Evolutionary conservation across 257 asterid genomes (phyloP).

Genomic region (Mentha longifolia): DNA sequence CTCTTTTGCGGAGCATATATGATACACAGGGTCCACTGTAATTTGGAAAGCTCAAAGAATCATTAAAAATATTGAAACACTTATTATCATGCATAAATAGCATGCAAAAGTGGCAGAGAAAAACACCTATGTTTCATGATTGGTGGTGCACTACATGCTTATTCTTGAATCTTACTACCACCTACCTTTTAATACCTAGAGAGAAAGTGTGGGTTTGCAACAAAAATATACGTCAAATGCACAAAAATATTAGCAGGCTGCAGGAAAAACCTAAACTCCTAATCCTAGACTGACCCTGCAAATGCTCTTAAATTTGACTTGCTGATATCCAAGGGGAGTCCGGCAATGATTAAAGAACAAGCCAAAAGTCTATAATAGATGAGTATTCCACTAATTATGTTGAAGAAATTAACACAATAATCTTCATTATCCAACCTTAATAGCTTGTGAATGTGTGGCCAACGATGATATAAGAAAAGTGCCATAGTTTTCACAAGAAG

Average conservation of each 20-base stretch:
- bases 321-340: background rate
- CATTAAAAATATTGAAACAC: constrained; percentile 8
- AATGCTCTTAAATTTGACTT: constrained; percentile 3
- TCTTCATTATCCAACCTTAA: constrained; percentile 10
- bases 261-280: constrained; percentile 7
- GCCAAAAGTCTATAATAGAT: background rate
- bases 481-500: background rate
- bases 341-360: background rate
- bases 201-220: background rate
- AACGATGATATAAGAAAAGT: background rate
- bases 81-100: background rate
- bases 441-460: background rate
- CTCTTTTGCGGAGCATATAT: constrained; percentile 94
- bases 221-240: constrained; percentile 8
- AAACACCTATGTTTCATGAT: background rate
- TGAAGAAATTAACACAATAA: background rate
- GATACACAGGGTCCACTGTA: constrained; percentile 95
- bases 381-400: background rate
- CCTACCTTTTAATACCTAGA: background rate
- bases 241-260: background rate
- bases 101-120: constrained; percentile 3
- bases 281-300: constrained; percentile 14
- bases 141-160: constrained; percentile 4
- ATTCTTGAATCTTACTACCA: background rate
- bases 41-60: constrained; percentile 27